Conservation (phyloP, 306 rosid species). For the Cajanus cajan region DNA sequence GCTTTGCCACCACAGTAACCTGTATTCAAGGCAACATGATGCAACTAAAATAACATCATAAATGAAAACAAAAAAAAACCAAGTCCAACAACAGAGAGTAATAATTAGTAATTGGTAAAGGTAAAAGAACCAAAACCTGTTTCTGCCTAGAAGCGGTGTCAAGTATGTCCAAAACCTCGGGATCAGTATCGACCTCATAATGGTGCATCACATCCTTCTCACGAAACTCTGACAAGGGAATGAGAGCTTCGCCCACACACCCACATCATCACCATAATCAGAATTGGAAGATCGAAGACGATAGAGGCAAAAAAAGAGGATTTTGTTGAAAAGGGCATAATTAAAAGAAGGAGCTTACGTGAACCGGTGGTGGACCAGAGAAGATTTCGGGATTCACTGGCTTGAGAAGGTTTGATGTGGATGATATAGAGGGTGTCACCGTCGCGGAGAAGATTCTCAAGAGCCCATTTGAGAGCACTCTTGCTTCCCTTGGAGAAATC, state of each 20-base stretch:
- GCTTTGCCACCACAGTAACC: slow-evolving; percentile 48
- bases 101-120: too few species aligned
- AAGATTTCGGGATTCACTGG: slow-evolving; percentile 32
- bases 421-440: slow-evolving; percentile 46
- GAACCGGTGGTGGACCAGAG: slow-evolving; percentile 56
- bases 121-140: slow-evolving; percentile 31
- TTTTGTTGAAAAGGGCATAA: too few species aligned
- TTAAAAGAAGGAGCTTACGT: slow-evolving; percentile 34
- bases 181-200: slow-evolving; percentile 40
- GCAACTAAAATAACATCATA: background rate
- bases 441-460: slow-evolving; percentile 39
- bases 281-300: background rate
- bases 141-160: slow-evolving; percentile 45
- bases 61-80: too few species aligned
- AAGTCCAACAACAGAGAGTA: too few species aligned
- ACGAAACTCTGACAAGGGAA: slow-evolving; percentile 51
- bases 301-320: too few species aligned
- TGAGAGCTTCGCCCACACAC: slow-evolving; percentile 38
- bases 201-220: slow-evolving; percentile 39
- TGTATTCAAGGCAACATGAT: slow-evolving; percentile 7
- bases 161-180: slow-evolving; percentile 47
- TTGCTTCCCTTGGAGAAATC: slow-evolving; percentile 64
- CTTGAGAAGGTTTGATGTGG: slow-evolving; percentile 32
- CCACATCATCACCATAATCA: slow-evolving; percentile 11
- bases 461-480: slow-evolving; percentile 50